Evolutionary conservation across 2,329 filamentous ascomycete genomes (phyloP), one percentile per base, ranked within the genome.

Genomic region (Pleomassaria siparia): DNA sequence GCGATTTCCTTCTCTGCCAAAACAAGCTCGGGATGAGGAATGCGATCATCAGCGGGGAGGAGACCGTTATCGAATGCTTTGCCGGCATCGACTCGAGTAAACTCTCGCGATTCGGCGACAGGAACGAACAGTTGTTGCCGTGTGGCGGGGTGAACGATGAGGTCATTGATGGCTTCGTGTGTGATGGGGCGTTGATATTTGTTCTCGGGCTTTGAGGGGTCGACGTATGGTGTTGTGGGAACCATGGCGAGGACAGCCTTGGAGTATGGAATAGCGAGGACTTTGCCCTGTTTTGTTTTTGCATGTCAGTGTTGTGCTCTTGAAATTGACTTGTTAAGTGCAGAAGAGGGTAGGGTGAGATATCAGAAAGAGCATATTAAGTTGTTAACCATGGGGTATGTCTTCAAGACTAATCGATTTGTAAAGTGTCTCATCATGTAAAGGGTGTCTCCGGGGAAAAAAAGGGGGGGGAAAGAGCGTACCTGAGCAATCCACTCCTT

Each of bases 331-430:
- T 29, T 11, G 4, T 3, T 15, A 15, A 20, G 16, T 29, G 16
- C 36, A 32, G 8, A 15, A 20, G 18, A 21, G 41, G n/a, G 18
- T 43, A 36, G 36, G 28, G 39, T 30, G 13, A 20, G 36, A 47
- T 59, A 59, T 89, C 86, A 89, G 86, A 86, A 83, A 86, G 82
- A 82, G 81, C 79, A 86, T 85, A 83, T 82, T 76, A 40, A 46
- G 77, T 82, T 80, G 87, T 79, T 92, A 92, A 96, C 89, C 89
- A 94, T 85, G 79, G 84, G 71, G 77, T 73, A 32, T 85, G 91
- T 97, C 91, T 96, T 96, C 80, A 95, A 96, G 92, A 97, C 92
- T 96, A 96, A 97, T 96, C 92, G 92, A 77, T 82, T 84, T 83
- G 60, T 81, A 76, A 71, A 80, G 63, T 83, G 75, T 78, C 81